A percentile compares a stretch with the other conserved stretches of the same genome.
Evolutionary conservation across 1,139 yeast species (phyloP).

Genomic region (Suhomyces bokatorum): DNA sequence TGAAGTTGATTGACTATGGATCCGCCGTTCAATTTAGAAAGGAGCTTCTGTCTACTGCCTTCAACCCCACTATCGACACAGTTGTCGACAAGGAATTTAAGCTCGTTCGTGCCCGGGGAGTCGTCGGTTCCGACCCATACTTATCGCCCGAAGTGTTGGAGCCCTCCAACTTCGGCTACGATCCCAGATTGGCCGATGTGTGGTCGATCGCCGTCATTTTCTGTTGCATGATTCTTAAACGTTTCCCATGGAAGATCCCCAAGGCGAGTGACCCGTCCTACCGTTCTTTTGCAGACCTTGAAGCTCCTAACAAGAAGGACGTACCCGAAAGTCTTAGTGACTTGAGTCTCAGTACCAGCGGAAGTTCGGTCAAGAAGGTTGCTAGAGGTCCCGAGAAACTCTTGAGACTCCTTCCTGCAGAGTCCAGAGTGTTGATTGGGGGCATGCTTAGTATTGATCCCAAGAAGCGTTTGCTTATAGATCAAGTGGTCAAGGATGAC

Average conservation of each 20-base stretch:
- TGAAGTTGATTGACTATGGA: conserved; percentile 77
- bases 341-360: conserved; percentile 1
- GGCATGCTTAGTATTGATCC: conserved; percentile 36
- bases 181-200: conserved; percentile 70
- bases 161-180: conserved; percentile 49
- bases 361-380: conserved; percentile 1
- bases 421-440: conserved; percentile 35
- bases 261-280: conserved; percentile 56
- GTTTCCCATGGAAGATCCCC: conserved; percentile 83
- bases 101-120: conserved; percentile 54
- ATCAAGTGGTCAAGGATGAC: conserved; percentile 31
- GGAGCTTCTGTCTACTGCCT: conserved; percentile 15
- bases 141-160: conserved; percentile 74
- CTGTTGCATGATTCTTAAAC: conserved; percentile 68
- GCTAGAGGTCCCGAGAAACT: conserved; percentile 36
- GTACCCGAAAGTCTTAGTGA: conserved; percentile 7
- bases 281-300: conserved; percentile 39
- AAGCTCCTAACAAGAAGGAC: conserved; percentile 9
- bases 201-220: conserved; percentile 80
- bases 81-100: conserved; percentile 26
- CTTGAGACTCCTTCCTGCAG: conserved; percentile 38
- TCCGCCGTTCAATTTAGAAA: conserved; percentile 65
- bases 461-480: conserved; percentile 29
- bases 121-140: conserved; percentile 82
- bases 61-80: conserved; percentile 16